Evolutionary conservation across 768 basidiomycete genomes (phyloP).

Genomic region (Botryobasidium botryosum): DNA sequence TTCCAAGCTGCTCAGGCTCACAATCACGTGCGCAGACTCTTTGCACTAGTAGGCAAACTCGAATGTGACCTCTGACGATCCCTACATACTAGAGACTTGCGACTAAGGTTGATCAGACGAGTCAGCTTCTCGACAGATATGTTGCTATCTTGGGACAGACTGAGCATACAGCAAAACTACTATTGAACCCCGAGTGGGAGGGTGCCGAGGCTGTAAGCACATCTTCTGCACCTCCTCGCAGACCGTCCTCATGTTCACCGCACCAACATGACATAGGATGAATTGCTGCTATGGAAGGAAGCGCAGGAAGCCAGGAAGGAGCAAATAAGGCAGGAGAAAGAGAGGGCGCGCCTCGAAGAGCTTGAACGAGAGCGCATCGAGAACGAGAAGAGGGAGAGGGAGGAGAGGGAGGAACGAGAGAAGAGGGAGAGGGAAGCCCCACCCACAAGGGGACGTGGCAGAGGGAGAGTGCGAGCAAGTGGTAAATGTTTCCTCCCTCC

Average conservation of each 20-base stretch:
- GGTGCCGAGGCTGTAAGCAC: constrained; percentile 12
- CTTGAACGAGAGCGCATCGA: constrained; percentile 7
- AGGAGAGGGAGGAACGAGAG: constrained; percentile 6
- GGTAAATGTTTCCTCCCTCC: too few relatives aligned
- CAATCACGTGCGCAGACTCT: constrained; percentile 5
- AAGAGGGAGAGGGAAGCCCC: constrained; percentile 4
- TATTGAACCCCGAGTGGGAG: constrained; percentile 12
- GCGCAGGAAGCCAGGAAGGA: constrained; percentile 5
- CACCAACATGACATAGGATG: background rate
- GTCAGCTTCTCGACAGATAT: constrained; percentile 12
- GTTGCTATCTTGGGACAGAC: constrained; percentile 12
- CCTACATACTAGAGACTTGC: constrained; percentile 5
- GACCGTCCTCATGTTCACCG: background rate
- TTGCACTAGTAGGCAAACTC: background rate
- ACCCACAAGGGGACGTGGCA: background rate
- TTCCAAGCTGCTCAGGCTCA: constrained; percentile 9
- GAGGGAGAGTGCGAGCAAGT: too few relatives aligned
- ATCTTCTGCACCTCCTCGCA: background rate
- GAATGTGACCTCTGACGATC: background rate
- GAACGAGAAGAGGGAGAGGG: constrained; percentile 7
- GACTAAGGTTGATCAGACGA: constrained; percentile 12
- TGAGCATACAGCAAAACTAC: constrained; percentile 11
- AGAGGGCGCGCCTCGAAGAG: constrained; percentile 5
- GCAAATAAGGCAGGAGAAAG: constrained; percentile 6
- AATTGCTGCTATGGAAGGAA: constrained; percentile 1